Evolutionary conservation across 495 filamentous ascomycete species (phyloP).

Genomic region (Cenococcum geophilum): DNA sequence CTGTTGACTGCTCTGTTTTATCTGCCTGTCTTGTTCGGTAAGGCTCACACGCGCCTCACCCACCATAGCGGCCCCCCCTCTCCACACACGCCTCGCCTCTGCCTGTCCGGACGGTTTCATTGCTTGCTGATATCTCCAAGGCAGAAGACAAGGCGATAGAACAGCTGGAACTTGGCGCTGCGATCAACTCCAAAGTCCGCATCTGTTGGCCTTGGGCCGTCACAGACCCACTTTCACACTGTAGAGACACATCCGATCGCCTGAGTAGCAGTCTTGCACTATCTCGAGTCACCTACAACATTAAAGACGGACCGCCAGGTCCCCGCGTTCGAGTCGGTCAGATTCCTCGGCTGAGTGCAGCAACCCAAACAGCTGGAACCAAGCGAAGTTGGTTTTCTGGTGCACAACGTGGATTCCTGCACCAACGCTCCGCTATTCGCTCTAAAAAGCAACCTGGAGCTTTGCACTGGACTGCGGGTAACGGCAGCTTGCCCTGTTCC

Average conservation of each 20-base stretch:
- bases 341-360: slow-evolving; percentile 25
- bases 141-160: not conserved
- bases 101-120: not conserved
- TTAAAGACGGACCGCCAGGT: not conserved
- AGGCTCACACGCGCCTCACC: slow-evolving; percentile 24
- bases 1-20: slow-evolving; percentile 1
- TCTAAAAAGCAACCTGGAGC: not conserved
- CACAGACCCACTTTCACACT: not conserved
- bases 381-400: slow-evolving; percentile 7
- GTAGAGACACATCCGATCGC: not conserved
- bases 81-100: slow-evolving; percentile 1
- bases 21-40: slow-evolving; percentile 20
- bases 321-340: slow-evolving; percentile 19
- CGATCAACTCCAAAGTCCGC: not conserved
- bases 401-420: slow-evolving; percentile 16
- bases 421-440: slow-evolving; percentile 9
- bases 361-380: slow-evolving; percentile 19
- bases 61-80: slow-evolving; percentile 6
- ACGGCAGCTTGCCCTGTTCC: slow-evolving; percentile 8
- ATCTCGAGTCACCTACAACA: not conserved
- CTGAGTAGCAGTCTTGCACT: not conserved
- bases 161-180: not conserved
- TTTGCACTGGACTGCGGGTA: not conserved
- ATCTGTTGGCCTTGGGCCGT: not conserved
- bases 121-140: not conserved